Conservation (phyloP, 2,329 filamentous ascomycete species). For the Neopestalotiopsis sp. region DNA sequence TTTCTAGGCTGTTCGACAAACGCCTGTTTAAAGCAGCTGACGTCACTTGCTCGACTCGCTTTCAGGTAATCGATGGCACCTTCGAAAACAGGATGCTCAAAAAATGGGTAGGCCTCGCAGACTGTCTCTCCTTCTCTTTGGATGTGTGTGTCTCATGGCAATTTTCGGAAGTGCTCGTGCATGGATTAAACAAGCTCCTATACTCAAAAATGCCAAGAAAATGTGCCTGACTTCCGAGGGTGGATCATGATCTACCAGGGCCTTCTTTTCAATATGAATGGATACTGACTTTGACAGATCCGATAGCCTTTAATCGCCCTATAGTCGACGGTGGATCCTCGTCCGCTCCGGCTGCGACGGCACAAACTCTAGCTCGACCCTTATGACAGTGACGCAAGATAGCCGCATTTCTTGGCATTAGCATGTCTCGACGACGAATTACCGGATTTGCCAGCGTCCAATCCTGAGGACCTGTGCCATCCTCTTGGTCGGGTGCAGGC, state of each 20-base stretch:
- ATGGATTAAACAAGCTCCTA: neutral
- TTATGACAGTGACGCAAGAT: conserved; percentile 19
- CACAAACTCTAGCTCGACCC: conserved; percentile 9
- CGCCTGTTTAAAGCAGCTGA: neutral
- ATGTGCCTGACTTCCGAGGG: conserved; percentile 2
- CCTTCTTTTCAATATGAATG: neutral
- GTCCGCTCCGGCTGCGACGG: conserved; percentile 5
- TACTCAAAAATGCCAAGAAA: neutral
- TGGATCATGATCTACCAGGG: neutral
- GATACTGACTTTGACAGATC: neutral
- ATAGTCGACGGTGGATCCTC: neutral
- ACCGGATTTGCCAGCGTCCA: neutral
- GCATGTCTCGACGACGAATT: conserved; percentile 27
- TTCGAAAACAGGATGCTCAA: neutral
- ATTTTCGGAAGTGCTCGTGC: neutral
- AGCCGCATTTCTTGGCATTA: conserved; percentile 27
- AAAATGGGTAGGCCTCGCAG: neutral
- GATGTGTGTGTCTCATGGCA: neutral
- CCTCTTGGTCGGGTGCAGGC: neutral
- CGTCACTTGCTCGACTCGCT: neutral
- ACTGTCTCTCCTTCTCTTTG: neutral
- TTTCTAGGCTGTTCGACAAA: neutral
- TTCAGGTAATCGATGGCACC: neutral
- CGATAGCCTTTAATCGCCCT: too few relatives aligned
- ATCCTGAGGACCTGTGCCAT: neutral